Base-by-base conservation (phyloP, 352 stramenopile species). In the Phytophthora hybrid region DNA sequence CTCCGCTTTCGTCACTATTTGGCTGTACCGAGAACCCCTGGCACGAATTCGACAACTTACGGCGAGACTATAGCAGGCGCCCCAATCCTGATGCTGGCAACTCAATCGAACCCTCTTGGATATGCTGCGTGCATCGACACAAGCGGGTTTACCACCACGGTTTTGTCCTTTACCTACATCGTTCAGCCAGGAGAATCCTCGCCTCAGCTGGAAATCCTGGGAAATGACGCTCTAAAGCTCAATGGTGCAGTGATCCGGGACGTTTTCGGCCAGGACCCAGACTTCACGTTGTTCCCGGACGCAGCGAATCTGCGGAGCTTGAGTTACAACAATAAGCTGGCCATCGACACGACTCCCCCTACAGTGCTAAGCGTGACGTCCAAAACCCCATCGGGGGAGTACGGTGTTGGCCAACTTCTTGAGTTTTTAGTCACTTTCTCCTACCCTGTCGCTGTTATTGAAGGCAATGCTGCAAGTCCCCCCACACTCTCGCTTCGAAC, bases 311-410 rank as follows among this genome's bases (percentile, higher is more conserved):
- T 61, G 4, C 83, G 83, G 3, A 83, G 80, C 19, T 70, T 95
- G 7, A 86, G 83, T 23, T 92, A 73, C 61, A 93, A 89, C 54
- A 93, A 78, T 44, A 63, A 90, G 2, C 61, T 95, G 26, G 61
- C 49, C 0, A 85, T 95, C 47, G 78, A 93, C 53, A 94, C 88
- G 1, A 81, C 73, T 0, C 34, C 77, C 0, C 85, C 87, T 2
- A 71, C 53, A 0, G 75, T 95, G 1, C 14, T 71, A 0, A 76
- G 78, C 32, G 85, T 94, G 2, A 89, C 77, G 2, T 76, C 82
- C 1, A 64, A 63, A 5, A 91, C 71, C 5, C 62, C 77, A 0
- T 88, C 84, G 0, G 87, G 81, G 0, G 82, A 89, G 46, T 95
- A 94, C 53, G 87, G 88, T 5, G 78, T 93, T 19, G 87, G 84